phyloP scores from a whole-genome alignment of 768 basidiomycete genomes.

The Cystofilobasidium capitatum region DNA sequence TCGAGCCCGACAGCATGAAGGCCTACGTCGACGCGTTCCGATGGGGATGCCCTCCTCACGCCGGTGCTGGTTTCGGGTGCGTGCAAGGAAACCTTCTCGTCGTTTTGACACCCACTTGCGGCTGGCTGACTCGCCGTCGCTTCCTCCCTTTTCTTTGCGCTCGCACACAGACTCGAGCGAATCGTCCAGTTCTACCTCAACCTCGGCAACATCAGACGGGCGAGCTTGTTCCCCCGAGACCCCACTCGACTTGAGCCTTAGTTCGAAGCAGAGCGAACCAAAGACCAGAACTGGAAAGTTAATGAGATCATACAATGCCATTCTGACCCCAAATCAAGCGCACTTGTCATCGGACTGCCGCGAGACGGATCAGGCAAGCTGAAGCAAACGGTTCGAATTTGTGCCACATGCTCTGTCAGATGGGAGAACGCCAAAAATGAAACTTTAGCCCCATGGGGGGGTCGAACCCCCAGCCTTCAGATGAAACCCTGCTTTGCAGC shows the following conservation, averaged over 20 bases:
- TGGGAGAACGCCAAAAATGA: no score
- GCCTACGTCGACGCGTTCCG: slow-evolving; percentile 89
- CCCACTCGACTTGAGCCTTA: slow-evolving; percentile 87
- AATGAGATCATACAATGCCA: no score
- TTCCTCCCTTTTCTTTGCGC: slow-evolving; percentile 41
- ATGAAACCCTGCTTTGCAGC: no score
- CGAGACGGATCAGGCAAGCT: no score
- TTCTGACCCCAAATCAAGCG: no score
- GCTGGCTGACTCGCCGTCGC: neutral
- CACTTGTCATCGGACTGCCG: no score
- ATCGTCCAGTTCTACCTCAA: slow-evolving; percentile 97
- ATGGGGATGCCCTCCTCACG: slow-evolving; percentile 90
- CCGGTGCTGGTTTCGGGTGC: slow-evolving; percentile 78
- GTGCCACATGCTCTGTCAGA: no score
- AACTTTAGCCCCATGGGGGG: no score
- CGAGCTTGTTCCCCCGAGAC: slow-evolving; percentile 78
- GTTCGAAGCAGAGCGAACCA: no score
- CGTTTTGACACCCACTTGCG: neutral
- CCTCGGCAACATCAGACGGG: slow-evolving; percentile 29
- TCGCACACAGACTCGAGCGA: slow-evolving; percentile 77
- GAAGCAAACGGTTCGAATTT: no score
- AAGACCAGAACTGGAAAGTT: no score
- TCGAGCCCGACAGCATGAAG: slow-evolving; percentile 80
- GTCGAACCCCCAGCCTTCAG: no score
- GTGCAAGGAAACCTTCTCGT: neutral